phyloP scores from a whole-genome alignment of 371 early-diverging fungal species.

The Lichtheimia corymbifera region DNA sequence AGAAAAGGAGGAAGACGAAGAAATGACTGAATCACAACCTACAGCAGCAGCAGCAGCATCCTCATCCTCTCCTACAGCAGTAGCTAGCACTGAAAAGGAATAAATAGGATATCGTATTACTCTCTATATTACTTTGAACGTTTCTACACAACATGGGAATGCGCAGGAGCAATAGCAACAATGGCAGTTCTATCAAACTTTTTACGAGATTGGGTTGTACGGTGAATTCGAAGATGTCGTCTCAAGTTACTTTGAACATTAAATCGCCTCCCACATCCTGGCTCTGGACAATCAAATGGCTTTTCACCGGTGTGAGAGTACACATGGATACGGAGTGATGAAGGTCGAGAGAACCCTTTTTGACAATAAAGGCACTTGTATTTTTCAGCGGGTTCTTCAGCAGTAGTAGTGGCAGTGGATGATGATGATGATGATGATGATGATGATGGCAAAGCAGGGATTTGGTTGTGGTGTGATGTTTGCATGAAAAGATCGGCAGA shows the following conservation, averaged over 20 bases:
- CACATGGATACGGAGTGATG: constrained; percentile 59
- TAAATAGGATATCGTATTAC: background rate
- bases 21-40: constrained; percentile 5
- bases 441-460: too few relatives aligned
- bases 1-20: constrained; percentile 20
- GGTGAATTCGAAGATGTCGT: constrained; percentile 54
- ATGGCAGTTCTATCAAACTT: background rate
- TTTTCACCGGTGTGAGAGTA: constrained; percentile 70
- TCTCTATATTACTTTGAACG: background rate
- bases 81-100: background rate
- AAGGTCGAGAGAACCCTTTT: constrained; percentile 62
- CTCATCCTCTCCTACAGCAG: background rate
- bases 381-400: background rate
- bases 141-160: background rate
- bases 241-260: constrained; percentile 66
- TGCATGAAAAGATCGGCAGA: background rate
- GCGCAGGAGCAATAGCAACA: background rate
- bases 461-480: too few relatives aligned
- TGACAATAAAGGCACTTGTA: constrained; percentile 54
- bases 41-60: background rate
- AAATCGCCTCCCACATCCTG: constrained; percentile 58
- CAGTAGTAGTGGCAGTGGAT: too few relatives aligned
- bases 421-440: too few relatives aligned
- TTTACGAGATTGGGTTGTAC: background rate
- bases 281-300: constrained; percentile 55